These are phyloP conservation scores for Sarcodon aspratus DNA, from an alignment of 768 basidiomycete species.

Conservation along the genomic window DNA sequence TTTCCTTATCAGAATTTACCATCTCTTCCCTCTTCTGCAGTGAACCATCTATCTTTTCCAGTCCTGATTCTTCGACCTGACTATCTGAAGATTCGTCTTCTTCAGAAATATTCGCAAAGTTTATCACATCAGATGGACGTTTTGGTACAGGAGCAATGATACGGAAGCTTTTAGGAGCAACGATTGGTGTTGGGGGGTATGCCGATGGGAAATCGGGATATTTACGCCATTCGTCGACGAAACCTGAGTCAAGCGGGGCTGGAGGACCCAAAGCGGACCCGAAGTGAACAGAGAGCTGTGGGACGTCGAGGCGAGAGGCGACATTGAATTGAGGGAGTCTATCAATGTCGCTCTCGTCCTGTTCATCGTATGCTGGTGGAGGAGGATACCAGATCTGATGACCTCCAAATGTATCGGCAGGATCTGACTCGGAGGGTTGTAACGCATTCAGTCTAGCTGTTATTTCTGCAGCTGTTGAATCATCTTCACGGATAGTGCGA, in stretches of 20 bases:
- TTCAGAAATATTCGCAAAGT: conserved; percentile 6
- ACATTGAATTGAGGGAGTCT: conserved; percentile 4
- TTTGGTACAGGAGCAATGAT: conserved; percentile 7
- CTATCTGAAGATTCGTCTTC: background rate
- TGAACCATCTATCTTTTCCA: background rate
- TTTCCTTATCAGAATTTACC: conserved; percentile 3
- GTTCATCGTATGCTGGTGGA: conserved; percentile 28
- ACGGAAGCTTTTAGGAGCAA: conserved; percentile 2
- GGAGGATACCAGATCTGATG: conserved; percentile 57
- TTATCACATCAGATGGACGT: conserved; percentile 5
- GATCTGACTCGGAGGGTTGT: conserved; percentile 3
- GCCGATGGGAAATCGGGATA: conserved; percentile 13
- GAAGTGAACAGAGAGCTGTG: conserved; percentile 3
- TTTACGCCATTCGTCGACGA: conserved; percentile 11
- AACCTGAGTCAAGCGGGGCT: conserved; percentile 5
- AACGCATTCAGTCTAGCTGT: conserved; percentile 1
- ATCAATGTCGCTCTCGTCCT: conserved; percentile 17
- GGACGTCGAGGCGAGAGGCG: conserved; percentile 4
- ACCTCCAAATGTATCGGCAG: conserved; percentile 3
- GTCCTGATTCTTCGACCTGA: background rate
- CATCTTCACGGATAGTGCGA: background rate
- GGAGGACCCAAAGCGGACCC: conserved; percentile 2
- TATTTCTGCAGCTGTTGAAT: background rate
- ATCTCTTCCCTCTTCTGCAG: conserved; percentile 5
- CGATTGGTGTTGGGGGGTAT: conserved; percentile 12